Evolutionary conservation across 495 filamentous ascomycete genomes (phyloP), one percentile per base, ranked within the genome.

Genomic region (Thermothielavioides terrestris): DNA sequence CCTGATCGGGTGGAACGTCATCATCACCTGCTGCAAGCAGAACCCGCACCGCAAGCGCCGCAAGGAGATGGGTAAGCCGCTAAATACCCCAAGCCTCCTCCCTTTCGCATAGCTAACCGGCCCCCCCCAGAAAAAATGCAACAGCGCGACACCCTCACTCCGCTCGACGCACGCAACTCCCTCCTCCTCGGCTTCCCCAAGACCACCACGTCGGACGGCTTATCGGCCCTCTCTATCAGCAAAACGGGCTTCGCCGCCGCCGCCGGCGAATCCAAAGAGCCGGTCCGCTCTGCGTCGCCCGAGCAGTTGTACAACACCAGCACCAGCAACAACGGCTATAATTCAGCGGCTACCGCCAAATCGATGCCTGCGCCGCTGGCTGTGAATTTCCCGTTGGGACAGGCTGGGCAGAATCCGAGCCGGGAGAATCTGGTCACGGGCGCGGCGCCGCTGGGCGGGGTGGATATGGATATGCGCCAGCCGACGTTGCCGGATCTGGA

Each of bases 121-220:
- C 28, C 10, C 3, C 7, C 18, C 20, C 51, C 68, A 85, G 90
- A 95, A 68, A 92, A 94, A 76, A 61, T 80, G 31, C 82, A 84
- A 48, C 87, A 92, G 58, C 74, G 88, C 31, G 90, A 95, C 66
- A 82, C 84, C 50, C 80, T 97, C 31, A 97, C 92, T 4, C 85
- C 92, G 10, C 73, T 98, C 25, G 89, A 91, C 58, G 84, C 91
- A 0, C 85, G 89, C 52, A 94, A 95, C 64, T 92, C 89, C 11
- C 79, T 98, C 7, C 80, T 98, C 35, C 83, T 90, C 31, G 65
- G 68, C 42, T 68, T 65, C 10, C 4, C 38, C 37, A 68, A 68
- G 40, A 59, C 59, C 17, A 38, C 57, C 1, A 14, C 26, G 7
- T 54, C 56, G 9, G 55, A 54, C 15, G n/a, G 46, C 1, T 48